Percentiles rank a stretch among this genome's conserved stretches.
Conservation (phyloP, 176 grass and related monocot species). For the Cocos nucifera region DNA sequence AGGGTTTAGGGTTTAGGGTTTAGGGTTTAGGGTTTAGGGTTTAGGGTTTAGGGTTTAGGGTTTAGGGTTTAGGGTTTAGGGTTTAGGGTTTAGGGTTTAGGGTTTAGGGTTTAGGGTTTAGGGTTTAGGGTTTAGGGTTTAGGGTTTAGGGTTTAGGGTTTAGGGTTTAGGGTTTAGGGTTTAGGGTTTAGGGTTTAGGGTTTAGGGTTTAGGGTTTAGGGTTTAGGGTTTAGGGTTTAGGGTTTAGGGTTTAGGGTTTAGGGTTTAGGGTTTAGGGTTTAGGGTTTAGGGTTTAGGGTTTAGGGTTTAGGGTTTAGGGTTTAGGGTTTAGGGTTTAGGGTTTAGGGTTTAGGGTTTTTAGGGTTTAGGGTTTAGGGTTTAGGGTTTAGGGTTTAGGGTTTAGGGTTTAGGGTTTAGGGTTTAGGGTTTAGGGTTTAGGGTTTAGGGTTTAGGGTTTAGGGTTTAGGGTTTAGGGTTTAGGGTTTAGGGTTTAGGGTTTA, state of each 20-base stretch:
- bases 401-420: no score
- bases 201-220: not conserved
- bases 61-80: no score
- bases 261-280: not conserved
- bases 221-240: not conserved
- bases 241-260: not conserved
- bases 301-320: conserved; percentile 4
- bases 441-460: no score
- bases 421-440: conserved; percentile 13
- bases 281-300: not conserved
- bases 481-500: no score
- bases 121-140: not conserved
- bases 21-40: no score
- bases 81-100: conserved; percentile 4
- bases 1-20: no score
- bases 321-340: conserved; percentile 3
- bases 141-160: no score
- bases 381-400: no score
- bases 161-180: not conserved
- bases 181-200: not conserved
- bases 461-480: no score
- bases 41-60: no score
- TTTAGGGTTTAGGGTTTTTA: conserved; percentile 7
- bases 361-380: no score
- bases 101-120: not conserved